phyloP scores from a whole-genome alignment of 2,329 filamentous ascomycete genomes.

The Fusarium globosum region DNA sequence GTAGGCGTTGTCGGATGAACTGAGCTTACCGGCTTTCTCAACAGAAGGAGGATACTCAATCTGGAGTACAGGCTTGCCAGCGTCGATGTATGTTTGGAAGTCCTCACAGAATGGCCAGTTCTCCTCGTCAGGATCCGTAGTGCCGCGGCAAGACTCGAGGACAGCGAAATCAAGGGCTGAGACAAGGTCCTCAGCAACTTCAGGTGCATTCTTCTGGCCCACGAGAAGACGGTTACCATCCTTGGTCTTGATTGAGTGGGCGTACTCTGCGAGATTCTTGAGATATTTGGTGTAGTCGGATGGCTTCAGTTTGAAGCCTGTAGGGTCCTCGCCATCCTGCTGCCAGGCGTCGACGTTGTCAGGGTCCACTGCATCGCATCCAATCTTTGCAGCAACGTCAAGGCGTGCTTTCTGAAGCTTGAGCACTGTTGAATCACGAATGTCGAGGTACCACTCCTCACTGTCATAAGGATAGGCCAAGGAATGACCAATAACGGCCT shows the following conservation, averaged over 20 bases:
- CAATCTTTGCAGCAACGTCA: conserved; percentile 42
- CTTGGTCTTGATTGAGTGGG: conserved; percentile 45
- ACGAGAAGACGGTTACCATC: conserved; percentile 43
- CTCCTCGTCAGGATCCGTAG: conserved; percentile 28
- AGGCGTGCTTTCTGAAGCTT: conserved; percentile 48
- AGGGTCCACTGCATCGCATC: conserved; percentile 51
- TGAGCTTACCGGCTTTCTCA: conserved; percentile 38
- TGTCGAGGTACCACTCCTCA: conserved; percentile 48
- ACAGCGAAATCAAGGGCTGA: conserved; percentile 49
- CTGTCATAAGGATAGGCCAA: conserved; percentile 42
- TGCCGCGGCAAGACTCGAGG: conserved; percentile 51
- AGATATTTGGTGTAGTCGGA: conserved; percentile 48
- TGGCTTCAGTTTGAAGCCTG: conserved; percentile 45
- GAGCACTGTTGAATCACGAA: conserved; percentile 42
- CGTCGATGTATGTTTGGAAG: conserved; percentile 46
- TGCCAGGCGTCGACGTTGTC: conserved; percentile 51
- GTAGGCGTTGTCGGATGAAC: conserved; percentile 39
- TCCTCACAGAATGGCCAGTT: conserved; percentile 45
- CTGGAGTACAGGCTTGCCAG: conserved; percentile 49
- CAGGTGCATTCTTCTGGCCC: conserved; percentile 50
- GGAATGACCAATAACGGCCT: conserved; percentile 39
- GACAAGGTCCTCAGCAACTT: conserved; percentile 42
- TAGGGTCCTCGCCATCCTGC: conserved; percentile 41
- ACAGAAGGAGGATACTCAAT: conserved; percentile 50
- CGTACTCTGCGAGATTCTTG: conserved; percentile 44